Evolutionary conservation across 495 filamentous ascomycete genomes (phyloP).

Genomic region (Elasticomyces elasticus): DNA sequence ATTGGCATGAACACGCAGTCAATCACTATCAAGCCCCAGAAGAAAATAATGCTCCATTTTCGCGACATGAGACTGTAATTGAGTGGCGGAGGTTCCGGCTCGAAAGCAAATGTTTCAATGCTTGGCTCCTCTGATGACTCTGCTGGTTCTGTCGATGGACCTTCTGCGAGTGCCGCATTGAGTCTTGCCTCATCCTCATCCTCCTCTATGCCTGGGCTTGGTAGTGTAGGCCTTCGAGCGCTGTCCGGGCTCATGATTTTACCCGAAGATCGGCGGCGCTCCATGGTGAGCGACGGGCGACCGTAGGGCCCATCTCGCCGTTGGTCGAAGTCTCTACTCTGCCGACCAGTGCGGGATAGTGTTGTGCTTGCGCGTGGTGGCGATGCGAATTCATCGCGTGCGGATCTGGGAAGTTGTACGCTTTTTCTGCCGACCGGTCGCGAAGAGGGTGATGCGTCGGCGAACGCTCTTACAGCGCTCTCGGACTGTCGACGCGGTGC

Average conservation of each 20-base stretch:
- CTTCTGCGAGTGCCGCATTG: neutral
- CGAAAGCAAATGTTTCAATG: conserved; percentile 22
- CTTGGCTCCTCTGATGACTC: neutral
- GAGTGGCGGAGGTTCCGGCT: conserved; percentile 40
- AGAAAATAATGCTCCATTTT: conserved; percentile 45
- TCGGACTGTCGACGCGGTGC: neutral
- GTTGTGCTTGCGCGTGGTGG: conserved; percentile 2
- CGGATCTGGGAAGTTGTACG: neutral
- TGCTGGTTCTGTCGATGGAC: neutral
- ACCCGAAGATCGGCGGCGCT: conserved; percentile 10
- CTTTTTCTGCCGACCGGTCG: neutral
- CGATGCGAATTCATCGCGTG: neutral
- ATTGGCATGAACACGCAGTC: conserved; percentile 47
- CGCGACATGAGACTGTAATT: conserved; percentile 47
- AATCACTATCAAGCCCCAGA: conserved; percentile 49
- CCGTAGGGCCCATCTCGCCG: conserved; percentile 18
- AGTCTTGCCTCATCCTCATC: neutral
- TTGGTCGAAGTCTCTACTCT: conserved; percentile 16
- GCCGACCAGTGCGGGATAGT: neutral
- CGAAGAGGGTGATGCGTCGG: neutral
- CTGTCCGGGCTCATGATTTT: neutral
- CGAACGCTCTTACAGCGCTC: neutral
- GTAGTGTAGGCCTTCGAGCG: neutral
- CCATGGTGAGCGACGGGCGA: conserved; percentile 17
- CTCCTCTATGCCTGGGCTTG: neutral